Percentiles rank a stretch among this genome's conserved stretches.
Evolutionary conservation across 768 basidiomycete species (phyloP).

Genomic region (Mycena leptocephala): DNA sequence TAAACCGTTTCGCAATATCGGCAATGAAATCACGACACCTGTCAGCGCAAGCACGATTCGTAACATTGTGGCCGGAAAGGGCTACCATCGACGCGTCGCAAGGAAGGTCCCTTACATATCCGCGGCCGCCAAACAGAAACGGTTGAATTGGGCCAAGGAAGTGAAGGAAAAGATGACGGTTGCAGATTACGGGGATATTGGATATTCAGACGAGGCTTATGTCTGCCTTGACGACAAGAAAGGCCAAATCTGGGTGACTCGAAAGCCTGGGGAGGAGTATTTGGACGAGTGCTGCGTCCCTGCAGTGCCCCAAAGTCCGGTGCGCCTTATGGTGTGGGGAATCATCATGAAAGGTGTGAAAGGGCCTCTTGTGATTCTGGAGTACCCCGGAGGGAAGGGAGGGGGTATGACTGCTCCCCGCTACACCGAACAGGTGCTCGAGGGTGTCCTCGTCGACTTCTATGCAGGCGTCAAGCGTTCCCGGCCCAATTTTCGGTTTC

Average conservation of each 20-base stretch:
- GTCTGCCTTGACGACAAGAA: too few relatives aligned
- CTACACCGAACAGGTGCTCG: too few relatives aligned
- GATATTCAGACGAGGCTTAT: not conserved
- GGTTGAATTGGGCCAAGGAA: constrained; percentile 40
- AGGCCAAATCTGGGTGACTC: too few relatives aligned
- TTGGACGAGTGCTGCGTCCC: not conserved
- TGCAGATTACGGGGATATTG: not conserved
- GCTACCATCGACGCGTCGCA: constrained; percentile 41
- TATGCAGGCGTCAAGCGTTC: too few relatives aligned
- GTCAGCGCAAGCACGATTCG: constrained; percentile 34
- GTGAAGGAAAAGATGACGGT: constrained; percentile 6
- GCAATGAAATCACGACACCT: constrained; percentile 22
- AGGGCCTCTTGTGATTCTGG: too few relatives aligned
- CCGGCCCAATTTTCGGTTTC: too few relatives aligned
- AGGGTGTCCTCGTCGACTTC: too few relatives aligned
- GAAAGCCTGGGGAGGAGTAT: too few relatives aligned
- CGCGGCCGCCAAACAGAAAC: constrained; percentile 24
- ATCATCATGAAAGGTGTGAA: too few relatives aligned
- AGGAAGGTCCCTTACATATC: constrained; percentile 43
- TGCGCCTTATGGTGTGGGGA: too few relatives aligned
- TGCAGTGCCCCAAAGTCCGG: not conserved
- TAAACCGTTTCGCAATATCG: constrained; percentile 40
- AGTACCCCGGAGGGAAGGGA: too few relatives aligned
- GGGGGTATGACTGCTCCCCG: too few relatives aligned
- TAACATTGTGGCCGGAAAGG: constrained; percentile 25